Percentiles rank a stretch among this genome's conserved stretches.
phyloP scores from a whole-genome alignment of 2,329 filamentous ascomycete genomes.

The Exophiala phaeomuriformis region DNA sequence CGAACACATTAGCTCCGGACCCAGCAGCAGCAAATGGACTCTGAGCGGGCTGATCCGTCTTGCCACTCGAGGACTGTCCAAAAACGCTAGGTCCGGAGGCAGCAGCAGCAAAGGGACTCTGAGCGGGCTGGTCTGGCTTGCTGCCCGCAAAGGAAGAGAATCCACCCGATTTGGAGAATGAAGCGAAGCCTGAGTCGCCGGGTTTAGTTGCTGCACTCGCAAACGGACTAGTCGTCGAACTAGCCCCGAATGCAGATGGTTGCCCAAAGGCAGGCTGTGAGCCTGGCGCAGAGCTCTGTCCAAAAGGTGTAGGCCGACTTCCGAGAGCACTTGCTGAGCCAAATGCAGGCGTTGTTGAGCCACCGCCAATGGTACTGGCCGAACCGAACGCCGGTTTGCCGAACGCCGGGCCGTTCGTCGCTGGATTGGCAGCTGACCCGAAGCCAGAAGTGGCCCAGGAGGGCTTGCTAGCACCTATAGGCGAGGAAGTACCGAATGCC shows the following conservation, averaged over 20 bases:
- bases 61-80: conserved; percentile 24
- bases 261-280: conserved; percentile 22
- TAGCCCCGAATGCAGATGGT: conserved; percentile 10
- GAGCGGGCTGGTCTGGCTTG: conserved; percentile 15
- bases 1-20: conserved; percentile 28
- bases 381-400: conserved; percentile 33
- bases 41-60: conserved; percentile 16
- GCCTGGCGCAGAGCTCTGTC: conserved; percentile 26
- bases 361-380: conserved; percentile 27
- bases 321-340: conserved; percentile 33
- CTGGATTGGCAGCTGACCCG: conserved; percentile 5
- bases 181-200: conserved; percentile 26
- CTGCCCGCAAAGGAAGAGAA: conserved; percentile 24
- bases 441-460: conserved; percentile 28
- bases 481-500: conserved; percentile 27
- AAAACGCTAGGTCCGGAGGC: conserved; percentile 27
- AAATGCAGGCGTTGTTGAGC: conserved; percentile 29
- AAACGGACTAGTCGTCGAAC: conserved; percentile 20
- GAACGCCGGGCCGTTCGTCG: conserved; percentile 13
- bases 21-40: conserved; percentile 29
- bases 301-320: conserved; percentile 30
- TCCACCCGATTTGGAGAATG: conserved; percentile 27
- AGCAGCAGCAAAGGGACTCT: conserved; percentile 29
- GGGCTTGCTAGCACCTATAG: conserved; percentile 27
- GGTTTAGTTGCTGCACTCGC: conserved; percentile 10